Evolutionary conservation across 2,329 filamentous ascomycete species (phyloP).

Genomic region (Alternaria brassicicola): DNA sequence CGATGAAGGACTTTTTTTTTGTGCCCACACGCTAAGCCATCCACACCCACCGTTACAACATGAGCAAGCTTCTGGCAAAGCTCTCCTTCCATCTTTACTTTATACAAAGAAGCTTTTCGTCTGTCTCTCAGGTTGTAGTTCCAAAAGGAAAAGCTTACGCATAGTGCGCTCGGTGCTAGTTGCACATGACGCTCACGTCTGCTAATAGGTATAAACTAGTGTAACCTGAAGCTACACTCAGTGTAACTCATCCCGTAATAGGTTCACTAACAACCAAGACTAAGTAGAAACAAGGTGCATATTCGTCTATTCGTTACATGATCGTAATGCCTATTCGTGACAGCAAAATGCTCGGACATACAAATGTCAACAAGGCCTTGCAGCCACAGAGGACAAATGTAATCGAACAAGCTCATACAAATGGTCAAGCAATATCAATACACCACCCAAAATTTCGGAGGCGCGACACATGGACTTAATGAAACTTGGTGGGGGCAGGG

Average conservation of each 20-base stretch:
- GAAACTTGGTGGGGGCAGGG: neutral
- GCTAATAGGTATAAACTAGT: neutral
- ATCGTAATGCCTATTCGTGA: slow-evolving; percentile 5
- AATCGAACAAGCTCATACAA: neutral
- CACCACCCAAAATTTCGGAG: neutral
- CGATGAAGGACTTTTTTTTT: neutral
- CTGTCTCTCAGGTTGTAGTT: neutral
- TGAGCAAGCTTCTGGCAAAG: neutral
- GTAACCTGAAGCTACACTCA: neutral
- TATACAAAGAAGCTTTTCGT: neutral
- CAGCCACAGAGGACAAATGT: neutral
- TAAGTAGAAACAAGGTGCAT: neutral
- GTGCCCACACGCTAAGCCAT: neutral
- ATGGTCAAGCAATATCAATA: neutral
- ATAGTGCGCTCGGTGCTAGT: neutral
- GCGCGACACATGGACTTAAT: neutral
- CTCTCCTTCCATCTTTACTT: neutral
- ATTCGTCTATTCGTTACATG: slow-evolving; percentile 12
- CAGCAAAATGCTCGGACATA: neutral
- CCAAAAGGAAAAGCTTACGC: neutral
- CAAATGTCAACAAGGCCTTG: neutral
- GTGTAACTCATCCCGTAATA: neutral
- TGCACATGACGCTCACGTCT: neutral
- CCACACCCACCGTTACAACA: neutral
- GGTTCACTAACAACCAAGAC: neutral